Percentiles rank a stretch among this genome's conserved stretches.
phyloP scores from a whole-genome alignment of 2,329 filamentous ascomycete genomes.

The Didymella glomerata region DNA sequence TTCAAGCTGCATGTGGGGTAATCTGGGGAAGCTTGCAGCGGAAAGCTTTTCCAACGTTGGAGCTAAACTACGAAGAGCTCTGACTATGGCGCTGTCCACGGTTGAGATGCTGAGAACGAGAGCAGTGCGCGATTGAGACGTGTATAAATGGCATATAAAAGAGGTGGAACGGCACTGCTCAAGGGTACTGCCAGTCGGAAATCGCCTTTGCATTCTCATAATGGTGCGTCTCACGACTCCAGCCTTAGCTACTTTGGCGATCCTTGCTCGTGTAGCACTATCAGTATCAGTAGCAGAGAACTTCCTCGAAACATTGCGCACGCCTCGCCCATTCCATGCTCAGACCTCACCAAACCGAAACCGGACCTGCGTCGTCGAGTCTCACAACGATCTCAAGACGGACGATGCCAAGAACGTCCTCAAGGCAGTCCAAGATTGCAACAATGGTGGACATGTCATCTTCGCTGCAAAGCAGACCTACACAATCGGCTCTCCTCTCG shows the following conservation, averaged over 20 bases:
- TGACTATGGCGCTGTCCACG: background rate
- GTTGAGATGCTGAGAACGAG: background rate
- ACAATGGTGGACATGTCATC: conserved; percentile 26
- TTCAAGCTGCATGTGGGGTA: conserved; percentile 14
- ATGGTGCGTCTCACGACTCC: conserved; percentile 11
- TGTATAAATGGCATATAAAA: conserved; percentile 2
- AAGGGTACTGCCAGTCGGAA: background rate
- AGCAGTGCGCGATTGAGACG: background rate
- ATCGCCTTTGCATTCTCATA: background rate
- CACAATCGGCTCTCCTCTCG: conserved; percentile 19
- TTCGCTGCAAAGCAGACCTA: conserved; percentile 21
- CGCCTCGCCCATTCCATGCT: conserved; percentile 24
- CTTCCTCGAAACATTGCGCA: conserved; percentile 25
- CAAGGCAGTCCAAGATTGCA: conserved; percentile 21
- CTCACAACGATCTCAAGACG: conserved; percentile 20
- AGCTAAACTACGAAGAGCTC: conserved; percentile 4
- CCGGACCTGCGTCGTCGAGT: conserved; percentile 26
- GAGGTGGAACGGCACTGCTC: background rate
- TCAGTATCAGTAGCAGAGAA: conserved; percentile 23
- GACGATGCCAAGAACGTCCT: conserved; percentile 22
- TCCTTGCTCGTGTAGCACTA: conserved; percentile 12
- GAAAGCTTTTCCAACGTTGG: conserved; percentile 19
- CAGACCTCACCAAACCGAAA: conserved; percentile 20
- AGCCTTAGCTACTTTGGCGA: conserved; percentile 5
- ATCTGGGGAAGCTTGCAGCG: conserved; percentile 18